phyloP scores from a whole-genome alignment of 202 grass and related monocot genomes.

The Hordeum pubiflorum region DNA sequence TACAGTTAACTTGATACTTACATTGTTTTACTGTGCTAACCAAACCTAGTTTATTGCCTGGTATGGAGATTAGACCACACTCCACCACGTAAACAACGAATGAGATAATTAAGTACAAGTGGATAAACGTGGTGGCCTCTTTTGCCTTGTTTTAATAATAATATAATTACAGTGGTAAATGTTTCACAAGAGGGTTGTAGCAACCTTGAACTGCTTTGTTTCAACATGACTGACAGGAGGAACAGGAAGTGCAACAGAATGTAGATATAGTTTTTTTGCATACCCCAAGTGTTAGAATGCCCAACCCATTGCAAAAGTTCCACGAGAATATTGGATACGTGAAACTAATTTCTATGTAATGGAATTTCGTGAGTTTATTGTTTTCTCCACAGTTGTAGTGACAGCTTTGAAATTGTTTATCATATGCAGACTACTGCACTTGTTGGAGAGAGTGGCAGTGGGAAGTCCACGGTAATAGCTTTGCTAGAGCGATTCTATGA shows the following conservation, averaged over 20 bases:
- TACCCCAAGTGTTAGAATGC: neutral
- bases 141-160: neutral
- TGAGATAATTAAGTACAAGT: neutral
- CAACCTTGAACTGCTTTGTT: slow-evolving; percentile 5
- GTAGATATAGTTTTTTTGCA: neutral
- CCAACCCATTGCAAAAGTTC: slow-evolving; percentile 2
- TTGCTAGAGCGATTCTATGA: neutral
- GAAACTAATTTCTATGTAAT: neutral
- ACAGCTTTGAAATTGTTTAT: neutral
- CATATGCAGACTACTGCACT: neutral
- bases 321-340: slow-evolving; percentile 1
- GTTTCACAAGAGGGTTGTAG: neutral
- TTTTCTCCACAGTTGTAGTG: neutral
- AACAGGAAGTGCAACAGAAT: neutral
- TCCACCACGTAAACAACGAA: neutral
- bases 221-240: slow-evolving; percentile 4
- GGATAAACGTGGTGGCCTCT: too few species aligned
- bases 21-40: neutral
- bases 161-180: neutral
- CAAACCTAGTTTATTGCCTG: neutral
- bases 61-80: slow-evolving; percentile 9
- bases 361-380: neutral
- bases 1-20: slow-evolving; percentile 30
- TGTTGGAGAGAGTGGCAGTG: neutral
- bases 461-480: neutral